phyloP scores from a whole-genome alignment of 495 filamentous ascomycete genomes.

The Thozetella sp. region DNA sequence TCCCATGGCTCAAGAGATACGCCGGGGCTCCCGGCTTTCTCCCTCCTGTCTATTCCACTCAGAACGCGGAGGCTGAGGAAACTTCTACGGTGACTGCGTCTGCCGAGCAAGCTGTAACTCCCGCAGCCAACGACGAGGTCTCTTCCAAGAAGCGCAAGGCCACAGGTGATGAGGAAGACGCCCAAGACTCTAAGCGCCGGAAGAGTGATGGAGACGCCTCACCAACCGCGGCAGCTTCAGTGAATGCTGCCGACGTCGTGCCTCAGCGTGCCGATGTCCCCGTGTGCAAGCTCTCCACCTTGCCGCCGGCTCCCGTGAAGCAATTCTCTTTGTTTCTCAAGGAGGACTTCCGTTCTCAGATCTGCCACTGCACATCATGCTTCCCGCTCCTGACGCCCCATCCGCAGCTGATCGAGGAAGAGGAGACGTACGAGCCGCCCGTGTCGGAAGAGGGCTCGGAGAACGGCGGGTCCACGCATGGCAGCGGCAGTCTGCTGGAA shows the following conservation, averaged over 20 bases:
- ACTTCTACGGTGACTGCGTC: constrained; percentile 10
- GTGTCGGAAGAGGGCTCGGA: constrained; percentile 53
- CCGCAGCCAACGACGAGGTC: constrained; percentile 12
- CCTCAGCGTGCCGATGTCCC: constrained; percentile 16
- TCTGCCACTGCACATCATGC: constrained; percentile 79
- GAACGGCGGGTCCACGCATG: constrained; percentile 48
- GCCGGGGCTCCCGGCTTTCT: constrained; percentile 85
- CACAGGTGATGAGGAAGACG: constrained; percentile 56
- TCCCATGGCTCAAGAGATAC: constrained; percentile 92
- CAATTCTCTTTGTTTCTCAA: constrained; percentile 81
- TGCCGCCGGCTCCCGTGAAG: constrained; percentile 51
- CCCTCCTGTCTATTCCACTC: constrained; percentile 57
- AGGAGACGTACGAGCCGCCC: constrained; percentile 90
- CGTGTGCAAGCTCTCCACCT: constrained; percentile 44
- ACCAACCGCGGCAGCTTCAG: constrained; percentile 1
- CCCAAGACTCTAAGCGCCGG: constrained; percentile 58
- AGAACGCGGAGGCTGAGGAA: constrained; percentile 5
- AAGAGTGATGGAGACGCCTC: constrained; percentile 43
- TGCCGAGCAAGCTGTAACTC: not conserved
- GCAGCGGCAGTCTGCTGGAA: constrained; percentile 75
- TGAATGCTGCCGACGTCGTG: constrained; percentile 11
- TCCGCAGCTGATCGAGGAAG: constrained; percentile 86
- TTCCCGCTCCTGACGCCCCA: constrained; percentile 71
- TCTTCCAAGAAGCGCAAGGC: constrained; percentile 76
- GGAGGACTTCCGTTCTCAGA: constrained; percentile 69